phyloP scores from a whole-genome alignment of 1,284 basidiomycete species.

The Cerrena zonata region DNA sequence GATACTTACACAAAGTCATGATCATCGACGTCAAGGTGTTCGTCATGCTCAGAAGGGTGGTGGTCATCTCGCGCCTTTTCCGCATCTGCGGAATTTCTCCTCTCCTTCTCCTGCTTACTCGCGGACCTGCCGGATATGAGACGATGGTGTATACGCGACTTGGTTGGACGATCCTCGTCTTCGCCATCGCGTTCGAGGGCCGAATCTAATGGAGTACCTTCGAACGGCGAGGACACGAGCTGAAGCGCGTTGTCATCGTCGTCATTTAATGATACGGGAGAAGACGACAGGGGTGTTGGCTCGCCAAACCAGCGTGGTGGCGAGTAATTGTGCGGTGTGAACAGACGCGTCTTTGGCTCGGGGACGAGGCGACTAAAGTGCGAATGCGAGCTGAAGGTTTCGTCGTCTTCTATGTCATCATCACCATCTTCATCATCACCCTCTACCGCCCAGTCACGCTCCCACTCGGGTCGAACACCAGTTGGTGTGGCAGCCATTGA shows the following conservation, averaged over 20 bases:
- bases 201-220: conserved; percentile 12
- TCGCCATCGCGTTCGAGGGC: conserved; percentile 6
- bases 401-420: conserved; percentile 31
- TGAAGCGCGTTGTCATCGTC: conserved; percentile 22
- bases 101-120: neutral
- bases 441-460: conserved; percentile 26
- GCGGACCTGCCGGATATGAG: neutral
- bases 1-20: conserved; percentile 12
- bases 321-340: conserved; percentile 11
- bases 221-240: conserved; percentile 16
- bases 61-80: neutral
- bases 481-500: conserved; percentile 14
- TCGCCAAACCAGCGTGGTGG: conserved; percentile 21
- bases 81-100: neutral
- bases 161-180: conserved; percentile 2
- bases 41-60: neutral
- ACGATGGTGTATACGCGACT: neutral
- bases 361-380: conserved; percentile 23
- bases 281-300: conserved; percentile 17
- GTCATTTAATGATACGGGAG: conserved; percentile 18
- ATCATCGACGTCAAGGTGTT: conserved; percentile 1
- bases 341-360: conserved; percentile 16
- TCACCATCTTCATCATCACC: conserved; percentile 24
- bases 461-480: conserved; percentile 27
- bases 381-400: conserved; percentile 22